Percentiles rank a stretch among this genome's conserved stretches.
Conservation (phyloP, 75 land plant species). For the Pseudotsuga menziesii region DNA sequence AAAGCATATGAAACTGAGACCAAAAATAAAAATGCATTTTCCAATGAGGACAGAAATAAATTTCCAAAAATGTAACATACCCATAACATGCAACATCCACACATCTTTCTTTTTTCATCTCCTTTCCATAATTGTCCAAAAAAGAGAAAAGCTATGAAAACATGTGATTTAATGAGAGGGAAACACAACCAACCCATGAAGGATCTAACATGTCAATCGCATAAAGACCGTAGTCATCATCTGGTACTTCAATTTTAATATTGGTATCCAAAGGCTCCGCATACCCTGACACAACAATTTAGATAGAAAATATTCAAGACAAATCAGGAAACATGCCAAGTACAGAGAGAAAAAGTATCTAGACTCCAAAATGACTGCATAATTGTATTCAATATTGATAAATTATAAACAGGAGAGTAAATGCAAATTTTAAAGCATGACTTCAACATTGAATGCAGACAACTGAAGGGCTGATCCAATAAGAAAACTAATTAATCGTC, state of each 20-base stretch:
- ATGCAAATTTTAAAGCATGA: no score
- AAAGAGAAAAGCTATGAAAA: not conserved
- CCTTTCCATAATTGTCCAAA: not conserved
- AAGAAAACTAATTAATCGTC: no score
- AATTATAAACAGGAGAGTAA: no score
- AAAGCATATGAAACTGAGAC: not conserved
- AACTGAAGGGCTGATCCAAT: no score
- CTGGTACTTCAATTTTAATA: conserved; percentile 64
- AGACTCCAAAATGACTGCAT: not conserved
- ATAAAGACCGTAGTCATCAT: conserved; percentile 75
- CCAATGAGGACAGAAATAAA: not conserved
- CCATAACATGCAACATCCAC: not conserved
- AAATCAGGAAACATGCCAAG: not conserved
- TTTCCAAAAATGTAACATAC: not conserved
- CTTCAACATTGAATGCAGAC: no score
- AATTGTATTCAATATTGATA: no score
- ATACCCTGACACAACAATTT: conserved; percentile 48
- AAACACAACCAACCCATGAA: conserved; percentile 39
- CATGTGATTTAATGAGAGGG: not conserved
- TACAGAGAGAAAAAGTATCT: not conserved
- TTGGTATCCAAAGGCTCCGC: conserved; percentile 52
- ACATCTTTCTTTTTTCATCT: not conserved
- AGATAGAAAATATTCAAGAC: conserved; percentile 3
- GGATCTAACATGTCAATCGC: conserved; percentile 93
- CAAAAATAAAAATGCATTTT: not conserved